These are phyloP conservation scores for Apostasia shenzhenica DNA, from an alignment of 106 monocot genomes.

Conservation along the genomic window DNA sequence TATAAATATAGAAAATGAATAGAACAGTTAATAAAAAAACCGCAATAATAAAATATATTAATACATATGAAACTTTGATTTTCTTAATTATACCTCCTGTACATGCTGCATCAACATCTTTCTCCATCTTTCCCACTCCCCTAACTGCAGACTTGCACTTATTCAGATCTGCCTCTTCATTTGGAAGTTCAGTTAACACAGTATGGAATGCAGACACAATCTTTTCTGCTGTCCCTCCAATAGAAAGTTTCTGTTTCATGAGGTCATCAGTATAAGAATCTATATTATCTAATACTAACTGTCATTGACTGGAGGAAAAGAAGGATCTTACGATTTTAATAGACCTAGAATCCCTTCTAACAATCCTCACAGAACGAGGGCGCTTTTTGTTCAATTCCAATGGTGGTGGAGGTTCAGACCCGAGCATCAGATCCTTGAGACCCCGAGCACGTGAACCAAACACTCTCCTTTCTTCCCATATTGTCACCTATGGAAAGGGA, in stretches of 20 bases:
- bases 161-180: slow-evolving; percentile 65
- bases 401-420: slow-evolving; percentile 61
- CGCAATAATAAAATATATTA: too few relatives aligned
- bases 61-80: too few relatives aligned
- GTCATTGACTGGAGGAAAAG: background rate
- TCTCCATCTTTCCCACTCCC: slow-evolving; percentile 73
- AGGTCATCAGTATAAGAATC: background rate
- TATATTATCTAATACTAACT: background rate
- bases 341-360: slow-evolving; percentile 85
- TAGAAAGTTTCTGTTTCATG: slow-evolving; percentile 66
- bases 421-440: slow-evolving; percentile 85
- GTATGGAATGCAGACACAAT: slow-evolving; percentile 85
- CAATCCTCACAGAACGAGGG: slow-evolving; percentile 68
- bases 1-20: slow-evolving; percentile 21
- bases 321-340: slow-evolving; percentile 61
- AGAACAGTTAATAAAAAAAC: background rate
- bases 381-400: slow-evolving; percentile 81
- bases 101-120: slow-evolving; percentile 74
- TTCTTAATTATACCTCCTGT: slow-evolving; percentile 18
- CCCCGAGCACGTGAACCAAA: slow-evolving; percentile 77
- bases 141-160: slow-evolving; percentile 59
- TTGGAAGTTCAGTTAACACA: slow-evolving; percentile 50
- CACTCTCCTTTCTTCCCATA: slow-evolving; percentile 97
- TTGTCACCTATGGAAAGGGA: slow-evolving; percentile 46
- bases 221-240: slow-evolving; percentile 89